Base-by-base conservation (phyloP, 1,284 basidiomycete species). In the Serendipita sp. region DNA sequence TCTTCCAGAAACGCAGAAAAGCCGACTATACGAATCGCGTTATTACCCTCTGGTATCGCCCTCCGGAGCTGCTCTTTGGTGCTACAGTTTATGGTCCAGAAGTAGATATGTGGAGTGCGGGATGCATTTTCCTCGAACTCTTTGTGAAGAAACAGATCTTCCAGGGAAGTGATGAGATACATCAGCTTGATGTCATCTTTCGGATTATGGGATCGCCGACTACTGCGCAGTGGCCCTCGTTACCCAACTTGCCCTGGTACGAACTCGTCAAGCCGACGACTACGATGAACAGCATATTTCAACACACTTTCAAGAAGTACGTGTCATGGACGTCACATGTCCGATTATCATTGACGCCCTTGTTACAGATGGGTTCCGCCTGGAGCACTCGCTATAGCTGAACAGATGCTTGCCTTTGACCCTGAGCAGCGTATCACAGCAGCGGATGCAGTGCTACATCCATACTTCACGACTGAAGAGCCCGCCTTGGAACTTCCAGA, bases 91-190 rank as follows among this genome's bases (percentile, higher is more conserved):
- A 99, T 74, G 95, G 94, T 1, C 87, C 92, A 1, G 96, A 97
- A 70, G 95, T 99, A n/a, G 96, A 99, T 71, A 96, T 96, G 85
- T 99, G 96, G 96, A 96, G 93, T 71, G 96, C 95, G 10, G 96
- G 96, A 30, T 99, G 95, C 72, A 99, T 99, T 70, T 98, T 99
- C 85, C 82, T 99, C 42, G 97, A 99, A 73, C 79, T 99, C 3
- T 99, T 93, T 73, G 91, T 88, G 17, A 91, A 91, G 72, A 93
- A 91, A 69, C 93, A 94, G 0, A 81, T 96, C 3, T 98, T 99
- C 72, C 94, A 95, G 72, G 95, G 96, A 29, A 88, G 87, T 68
- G 94, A 98, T 69, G 96, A 99, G 75, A 93, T 99, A 62, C 87
- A 95, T 67, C 97, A 99, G 72, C 81, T 99, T 12, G 90, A 97